Evolutionary conservation across 1,139 yeast species (phyloP).

Genomic region (Hyphopichia fennica): DNA sequence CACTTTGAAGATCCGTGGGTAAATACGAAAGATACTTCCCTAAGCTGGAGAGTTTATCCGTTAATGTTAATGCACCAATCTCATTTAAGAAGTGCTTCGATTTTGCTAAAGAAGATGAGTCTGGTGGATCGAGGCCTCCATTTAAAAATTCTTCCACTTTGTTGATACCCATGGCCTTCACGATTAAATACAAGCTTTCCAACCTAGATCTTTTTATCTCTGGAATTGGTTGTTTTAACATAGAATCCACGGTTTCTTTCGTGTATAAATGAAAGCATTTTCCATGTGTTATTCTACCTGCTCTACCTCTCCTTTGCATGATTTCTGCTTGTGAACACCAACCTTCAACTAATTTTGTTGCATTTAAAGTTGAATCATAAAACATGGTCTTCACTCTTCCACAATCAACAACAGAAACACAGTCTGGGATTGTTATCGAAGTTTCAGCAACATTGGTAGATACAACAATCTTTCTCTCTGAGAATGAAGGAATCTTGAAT

Average conservation of each 20-base stretch:
- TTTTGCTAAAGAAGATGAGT: constrained; percentile 52
- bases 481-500: constrained; percentile 53
- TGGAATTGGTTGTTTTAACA: constrained; percentile 79
- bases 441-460: constrained; percentile 90
- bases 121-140: constrained; percentile 84
- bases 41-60: constrained; percentile 64
- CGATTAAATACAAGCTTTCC: constrained; percentile 78
- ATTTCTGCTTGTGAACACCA: constrained; percentile 94
- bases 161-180: constrained; percentile 83
- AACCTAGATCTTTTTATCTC: constrained; percentile 83
- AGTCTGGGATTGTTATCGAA: constrained; percentile 89
- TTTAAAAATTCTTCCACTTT: constrained; percentile 69
- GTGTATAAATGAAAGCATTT: constrained; percentile 81
- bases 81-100: constrained; percentile 65
- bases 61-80: constrained; percentile 64
- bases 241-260: constrained; percentile 51
- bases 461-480: constrained; percentile 75
- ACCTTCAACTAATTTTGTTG: constrained; percentile 71
- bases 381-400: constrained; percentile 81
- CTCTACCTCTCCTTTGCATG: constrained; percentile 94
- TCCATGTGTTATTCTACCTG: constrained; percentile 93
- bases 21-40: constrained; percentile 81
- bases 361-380: constrained; percentile 65
- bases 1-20: constrained; percentile 86
- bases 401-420: constrained; percentile 86